Evolutionary conservation across 208 protist genomes (phyloP).

Genomic region (Lotmaria passim): DNA sequence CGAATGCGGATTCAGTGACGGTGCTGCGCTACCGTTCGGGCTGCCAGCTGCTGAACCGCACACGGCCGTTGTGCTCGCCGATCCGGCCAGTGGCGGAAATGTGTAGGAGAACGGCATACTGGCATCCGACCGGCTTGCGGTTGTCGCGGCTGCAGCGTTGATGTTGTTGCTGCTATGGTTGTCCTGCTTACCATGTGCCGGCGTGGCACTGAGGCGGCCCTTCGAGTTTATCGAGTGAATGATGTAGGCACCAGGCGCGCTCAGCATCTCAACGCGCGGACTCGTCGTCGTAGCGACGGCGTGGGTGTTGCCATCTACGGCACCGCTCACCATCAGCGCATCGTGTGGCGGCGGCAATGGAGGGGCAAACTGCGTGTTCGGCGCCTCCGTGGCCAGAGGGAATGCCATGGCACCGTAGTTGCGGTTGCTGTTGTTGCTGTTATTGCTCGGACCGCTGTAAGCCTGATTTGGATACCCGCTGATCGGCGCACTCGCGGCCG

Average conservation of each 20-base stretch:
- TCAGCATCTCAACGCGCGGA: not conserved
- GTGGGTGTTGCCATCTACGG: not conserved
- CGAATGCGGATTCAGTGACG: not conserved
- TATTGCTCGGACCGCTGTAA: not conserved
- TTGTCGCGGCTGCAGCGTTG: not conserved
- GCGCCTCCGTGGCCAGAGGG: not conserved
- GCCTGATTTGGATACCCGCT: not conserved
- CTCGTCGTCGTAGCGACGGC: not conserved
- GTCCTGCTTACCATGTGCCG: not conserved
- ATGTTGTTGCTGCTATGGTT: too few relatives aligned
- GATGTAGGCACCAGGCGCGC: slow-evolving; percentile 4
- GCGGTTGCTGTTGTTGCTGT: not conserved
- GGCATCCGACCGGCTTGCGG: not conserved
- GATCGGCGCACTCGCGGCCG: not conserved
- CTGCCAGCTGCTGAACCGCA: not conserved
- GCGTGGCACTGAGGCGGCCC: not conserved
- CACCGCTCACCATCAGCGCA: not conserved
- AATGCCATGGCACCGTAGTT: not conserved
- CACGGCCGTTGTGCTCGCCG: not conserved
- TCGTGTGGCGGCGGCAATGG: not conserved
- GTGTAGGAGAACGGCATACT: not conserved
- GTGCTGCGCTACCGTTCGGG: not conserved
- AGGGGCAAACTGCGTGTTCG: not conserved
- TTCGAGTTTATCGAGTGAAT: slow-evolving; percentile 4
- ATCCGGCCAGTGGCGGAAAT: not conserved